These are phyloP conservation scores for Epicoccum nigrum DNA, from an alignment of 2,329 filamentous ascomycete genomes.

Conservation along the genomic window DNA sequence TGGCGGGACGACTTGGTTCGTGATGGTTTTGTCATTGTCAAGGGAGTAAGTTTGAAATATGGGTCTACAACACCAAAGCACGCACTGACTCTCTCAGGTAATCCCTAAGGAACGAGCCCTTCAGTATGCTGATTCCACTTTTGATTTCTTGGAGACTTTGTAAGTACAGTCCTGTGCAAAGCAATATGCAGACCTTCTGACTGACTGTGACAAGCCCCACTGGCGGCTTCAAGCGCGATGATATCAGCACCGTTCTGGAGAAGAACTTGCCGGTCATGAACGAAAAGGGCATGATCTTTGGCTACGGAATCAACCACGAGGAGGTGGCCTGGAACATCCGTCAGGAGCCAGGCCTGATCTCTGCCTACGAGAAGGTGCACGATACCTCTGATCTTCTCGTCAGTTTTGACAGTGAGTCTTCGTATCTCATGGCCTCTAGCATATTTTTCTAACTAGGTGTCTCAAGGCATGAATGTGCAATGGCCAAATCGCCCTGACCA, in stretches of 20 bases:
- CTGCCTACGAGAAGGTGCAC: neutral
- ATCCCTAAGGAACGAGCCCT: neutral
- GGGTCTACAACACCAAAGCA: too few species aligned
- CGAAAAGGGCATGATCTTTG: slow-evolving; percentile 3
- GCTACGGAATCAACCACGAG: neutral
- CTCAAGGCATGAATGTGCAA: neutral
- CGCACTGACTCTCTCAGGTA: too few species aligned
- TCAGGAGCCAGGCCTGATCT: neutral
- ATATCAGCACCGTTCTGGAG: neutral
- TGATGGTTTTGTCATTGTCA: neutral
- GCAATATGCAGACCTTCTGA: neutral
- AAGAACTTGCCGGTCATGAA: slow-evolving; percentile 1
- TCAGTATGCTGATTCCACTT: neutral
- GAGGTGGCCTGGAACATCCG: neutral
- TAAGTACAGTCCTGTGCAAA: neutral
- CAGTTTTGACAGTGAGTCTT: neutral
- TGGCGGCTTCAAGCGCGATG: neutral
- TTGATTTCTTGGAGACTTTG: neutral
- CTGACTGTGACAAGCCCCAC: neutral
- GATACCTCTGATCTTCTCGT: neutral
- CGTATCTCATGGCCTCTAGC: too few species aligned
- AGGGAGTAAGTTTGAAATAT: too few species aligned
- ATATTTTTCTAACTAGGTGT: too few species aligned
- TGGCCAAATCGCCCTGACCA: neutral
- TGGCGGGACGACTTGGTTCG: neutral